Percentiles rank a stretch among this genome's conserved stretches.
Conservation (phyloP, 2,329 filamentous ascomycete species). For the Tolypocladium inflatum region DNA sequence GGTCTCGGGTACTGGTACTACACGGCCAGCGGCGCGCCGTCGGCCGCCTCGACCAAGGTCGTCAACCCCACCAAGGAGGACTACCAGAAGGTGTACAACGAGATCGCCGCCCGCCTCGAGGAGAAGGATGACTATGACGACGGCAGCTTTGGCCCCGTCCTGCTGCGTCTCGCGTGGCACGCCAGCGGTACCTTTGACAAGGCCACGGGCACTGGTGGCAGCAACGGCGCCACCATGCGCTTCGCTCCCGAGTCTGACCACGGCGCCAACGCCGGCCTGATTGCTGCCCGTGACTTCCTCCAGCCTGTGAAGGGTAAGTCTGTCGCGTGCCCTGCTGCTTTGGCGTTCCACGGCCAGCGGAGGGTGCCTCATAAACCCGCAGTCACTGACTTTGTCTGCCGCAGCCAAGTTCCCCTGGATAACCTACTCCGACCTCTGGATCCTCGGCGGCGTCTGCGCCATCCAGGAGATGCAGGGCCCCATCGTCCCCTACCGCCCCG, state of each 20-base stretch:
- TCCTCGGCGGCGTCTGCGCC: conserved; percentile 72
- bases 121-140: conserved; percentile 95
- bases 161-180: conserved; percentile 90
- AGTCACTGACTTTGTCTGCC: conserved; percentile 25
- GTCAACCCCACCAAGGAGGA: conserved; percentile 74
- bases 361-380: neutral
- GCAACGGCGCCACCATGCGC: conserved; percentile 95
- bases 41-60: conserved; percentile 40
- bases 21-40: conserved; percentile 41
- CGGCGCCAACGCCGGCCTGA: conserved; percentile 87
- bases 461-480: conserved; percentile 96
- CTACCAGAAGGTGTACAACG: conserved; percentile 93
- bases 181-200: conserved; percentile 86
- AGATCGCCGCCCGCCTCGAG: conserved; percentile 68
- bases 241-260: conserved; percentile 84
- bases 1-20: conserved; percentile 61
- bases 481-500: conserved; percentile 77
- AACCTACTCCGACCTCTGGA: conserved; percentile 94
- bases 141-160: conserved; percentile 87
- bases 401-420: conserved; percentile 80
- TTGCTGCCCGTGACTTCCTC: conserved; percentile 81
- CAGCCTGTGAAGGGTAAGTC: conserved; percentile 74
- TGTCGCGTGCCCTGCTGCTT: neutral
- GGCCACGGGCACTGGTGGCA: conserved; percentile 79
- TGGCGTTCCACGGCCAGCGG: neutral